Evolutionary conservation across 345 rosid genomes (phyloP).

Genomic region (Gossypium herbaceum): DNA sequence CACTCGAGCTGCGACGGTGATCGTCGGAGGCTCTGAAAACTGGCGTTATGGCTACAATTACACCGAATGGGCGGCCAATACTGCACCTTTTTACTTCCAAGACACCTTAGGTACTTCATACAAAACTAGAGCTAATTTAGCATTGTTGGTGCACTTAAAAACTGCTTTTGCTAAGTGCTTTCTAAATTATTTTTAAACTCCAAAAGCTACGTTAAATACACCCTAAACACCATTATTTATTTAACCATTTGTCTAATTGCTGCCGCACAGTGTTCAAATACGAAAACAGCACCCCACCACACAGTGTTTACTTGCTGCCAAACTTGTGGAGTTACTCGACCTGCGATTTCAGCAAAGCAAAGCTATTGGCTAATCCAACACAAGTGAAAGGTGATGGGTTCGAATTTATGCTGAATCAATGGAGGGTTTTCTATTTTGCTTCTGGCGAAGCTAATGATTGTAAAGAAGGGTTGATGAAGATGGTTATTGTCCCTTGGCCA

Average conservation of each 20-base stretch:
- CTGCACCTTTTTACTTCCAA: slow-evolving; percentile 47
- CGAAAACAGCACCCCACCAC: slow-evolving; percentile 44
- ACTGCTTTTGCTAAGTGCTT: no score
- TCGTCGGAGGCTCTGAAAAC: slow-evolving; percentile 55
- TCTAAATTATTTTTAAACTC: no score
- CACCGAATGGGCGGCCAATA: slow-evolving; percentile 49
- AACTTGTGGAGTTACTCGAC: slow-evolving; percentile 38
- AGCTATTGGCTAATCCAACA: slow-evolving; percentile 41
- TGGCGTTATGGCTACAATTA: slow-evolving; percentile 71
- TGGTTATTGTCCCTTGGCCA: slow-evolving; percentile 42
- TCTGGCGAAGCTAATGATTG: slow-evolving; percentile 65
- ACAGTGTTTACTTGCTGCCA: slow-evolving; percentile 61
- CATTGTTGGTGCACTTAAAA: no score
- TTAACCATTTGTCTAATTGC: no score
- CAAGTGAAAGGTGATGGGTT: slow-evolving; percentile 60
- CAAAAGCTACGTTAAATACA: no score
- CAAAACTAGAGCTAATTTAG: no score
- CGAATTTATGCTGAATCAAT: slow-evolving; percentile 34
- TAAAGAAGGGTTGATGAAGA: slow-evolving; percentile 62
- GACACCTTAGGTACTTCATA: slow-evolving; percentile 50
- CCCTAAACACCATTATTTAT: no score
- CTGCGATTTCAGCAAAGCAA: slow-evolving; percentile 48
- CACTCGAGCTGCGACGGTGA: slow-evolving; percentile 34
- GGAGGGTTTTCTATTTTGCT: slow-evolving; percentile 57
- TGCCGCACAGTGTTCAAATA: slow-evolving; percentile 58